A percentile compares a stretch with the other conserved stretches of the same genome.
These are phyloP conservation scores for Colletotrichum liriopes DNA, from an alignment of 2,329 filamentous ascomycete species.

Conservation along the genomic window DNA sequence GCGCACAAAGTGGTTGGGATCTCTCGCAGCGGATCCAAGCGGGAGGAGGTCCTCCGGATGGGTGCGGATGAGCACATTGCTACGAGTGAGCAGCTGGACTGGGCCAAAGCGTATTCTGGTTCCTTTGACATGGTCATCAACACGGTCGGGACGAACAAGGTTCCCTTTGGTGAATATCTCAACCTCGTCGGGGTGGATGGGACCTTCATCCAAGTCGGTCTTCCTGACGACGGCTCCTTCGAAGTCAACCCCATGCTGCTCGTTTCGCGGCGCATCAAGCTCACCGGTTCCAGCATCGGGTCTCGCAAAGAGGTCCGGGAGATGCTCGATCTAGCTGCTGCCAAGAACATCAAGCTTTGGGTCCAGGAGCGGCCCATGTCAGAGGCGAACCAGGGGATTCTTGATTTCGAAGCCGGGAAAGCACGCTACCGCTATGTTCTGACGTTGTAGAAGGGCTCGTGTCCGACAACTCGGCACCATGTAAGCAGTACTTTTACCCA, in stretches of 20 bases:
- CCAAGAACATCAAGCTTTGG: conserved; percentile 68
- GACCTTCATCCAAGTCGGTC: conserved; percentile 45
- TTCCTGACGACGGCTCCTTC: conserved; percentile 2
- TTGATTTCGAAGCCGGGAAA: conserved; percentile 68
- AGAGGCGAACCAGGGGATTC: conserved; percentile 65
- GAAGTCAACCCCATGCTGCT: conserved; percentile 67
- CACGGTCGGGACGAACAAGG: too few species aligned
- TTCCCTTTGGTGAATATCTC: conserved; percentile 72
- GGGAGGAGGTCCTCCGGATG: too few species aligned
- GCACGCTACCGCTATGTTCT: conserved; percentile 60
- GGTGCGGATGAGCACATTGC: too few species aligned
- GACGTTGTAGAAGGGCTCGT: conserved; percentile 52
- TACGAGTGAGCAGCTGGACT: too few species aligned
- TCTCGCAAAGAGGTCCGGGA: conserved; percentile 64
- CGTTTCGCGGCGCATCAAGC: conserved; percentile 66
- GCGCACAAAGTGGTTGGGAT: too few species aligned
- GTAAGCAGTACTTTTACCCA: too few species aligned
- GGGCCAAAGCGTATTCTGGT: too few species aligned
- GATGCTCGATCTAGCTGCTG: conserved; percentile 70
- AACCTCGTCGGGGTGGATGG: conserved; percentile 55
- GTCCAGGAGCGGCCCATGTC: conserved; percentile 66
- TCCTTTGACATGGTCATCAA: too few species aligned
- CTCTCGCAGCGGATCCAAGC: too few species aligned
- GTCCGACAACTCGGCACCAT: too few species aligned
- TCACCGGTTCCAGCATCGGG: conserved; percentile 61